Base-by-base conservation (phyloP, 148 eudicot genomes). In the Diospyros kaki region DNA sequence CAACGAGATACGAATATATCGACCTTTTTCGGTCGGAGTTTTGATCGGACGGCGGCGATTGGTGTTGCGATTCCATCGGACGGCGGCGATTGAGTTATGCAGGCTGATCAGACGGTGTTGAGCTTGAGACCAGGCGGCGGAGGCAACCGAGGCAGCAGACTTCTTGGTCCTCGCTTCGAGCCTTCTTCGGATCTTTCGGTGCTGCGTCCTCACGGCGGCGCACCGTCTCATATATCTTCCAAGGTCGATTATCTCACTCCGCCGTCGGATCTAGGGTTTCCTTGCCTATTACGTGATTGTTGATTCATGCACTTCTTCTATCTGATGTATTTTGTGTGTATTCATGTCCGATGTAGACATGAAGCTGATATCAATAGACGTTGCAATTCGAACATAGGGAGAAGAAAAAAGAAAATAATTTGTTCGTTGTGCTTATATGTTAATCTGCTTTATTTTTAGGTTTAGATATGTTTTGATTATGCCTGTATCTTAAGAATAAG, bases 121-220 rank as follows among this genome's bases (percentile, higher is more conserved):
- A 94, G 96, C 84, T 89, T 94, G 90, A 87, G 98, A 89, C 98
- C 98, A 62, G 95, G 92, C 75, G 93, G 95, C 69, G 96, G 83
- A 44, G 87, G 83, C 72, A 84, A 85, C 82, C 91, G 97, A 75
- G 88, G 84, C 43, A 65, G 83, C 82, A 83, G 94, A 81, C 80
- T 86, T 43, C 75, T 85, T 46, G 97, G 83, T 68, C 80, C 92
- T 64, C 92, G 96, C 39, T 90, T 90, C 50, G 97, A 90, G 53
- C 51, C 92, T 53, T 84, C 91, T 59, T 86, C 91, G 56, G 88
- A 89, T 90, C 90, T 83, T 39, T 77, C 87, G 5, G 75, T 84
- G 38, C 77, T 90, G 81, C 93, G 98, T 74, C 84, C 98, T 4
- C 97, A 88, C 87, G 97, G 90, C 80, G 87, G 79, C 39, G 72